phyloP scores from a whole-genome alignment of 352 stramenopile genomes.

The Globisporangium cylindrosporum region DNA sequence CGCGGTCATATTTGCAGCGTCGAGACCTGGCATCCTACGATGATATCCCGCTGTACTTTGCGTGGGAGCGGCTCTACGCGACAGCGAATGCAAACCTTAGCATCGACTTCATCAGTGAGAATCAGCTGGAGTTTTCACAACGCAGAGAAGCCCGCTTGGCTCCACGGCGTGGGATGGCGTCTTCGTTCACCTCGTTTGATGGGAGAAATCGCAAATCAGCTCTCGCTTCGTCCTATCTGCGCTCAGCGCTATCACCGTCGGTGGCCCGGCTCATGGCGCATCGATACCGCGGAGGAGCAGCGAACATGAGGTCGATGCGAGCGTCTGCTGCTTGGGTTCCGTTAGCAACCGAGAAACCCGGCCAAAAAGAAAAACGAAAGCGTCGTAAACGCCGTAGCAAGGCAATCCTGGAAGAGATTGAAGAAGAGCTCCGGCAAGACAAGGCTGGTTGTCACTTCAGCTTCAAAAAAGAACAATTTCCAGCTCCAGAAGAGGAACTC shows the following conservation, averaged over 20 bases:
- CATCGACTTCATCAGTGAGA: slow-evolving; percentile 43
- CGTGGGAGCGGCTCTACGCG: slow-evolving; percentile 49
- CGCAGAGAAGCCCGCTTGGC: slow-evolving; percentile 32
- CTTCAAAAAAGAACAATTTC: neutral
- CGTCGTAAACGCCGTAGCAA: slow-evolving; percentile 11
- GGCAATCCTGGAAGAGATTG: slow-evolving; percentile 18
- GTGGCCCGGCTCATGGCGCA: slow-evolving; percentile 34
- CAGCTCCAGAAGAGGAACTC: slow-evolving; percentile 2
- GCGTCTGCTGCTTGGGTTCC: neutral
- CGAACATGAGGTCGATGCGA: slow-evolving; percentile 22
- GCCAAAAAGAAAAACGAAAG: neutral
- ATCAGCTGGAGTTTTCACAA: slow-evolving; percentile 22
- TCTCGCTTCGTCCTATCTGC: slow-evolving; percentile 32
- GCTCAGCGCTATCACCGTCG: slow-evolving; percentile 23
- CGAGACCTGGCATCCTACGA: slow-evolving; percentile 47
- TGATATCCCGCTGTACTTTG: slow-evolving; percentile 52
- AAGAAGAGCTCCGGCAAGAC: slow-evolving; percentile 14
- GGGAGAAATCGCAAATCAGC: slow-evolving; percentile 26
- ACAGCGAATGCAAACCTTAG: slow-evolving; percentile 42
- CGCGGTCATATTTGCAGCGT: slow-evolving; percentile 29
- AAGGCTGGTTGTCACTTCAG: neutral
- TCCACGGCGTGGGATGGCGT: slow-evolving; percentile 30
- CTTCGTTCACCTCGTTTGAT: slow-evolving; percentile 31
- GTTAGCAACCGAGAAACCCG: neutral
- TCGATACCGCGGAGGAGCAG: slow-evolving; percentile 31